Evolutionary conservation across 352 stramenopile species (phyloP), one percentile per base, ranked within the genome.

Genomic region (Blastocystis hominis): DNA sequence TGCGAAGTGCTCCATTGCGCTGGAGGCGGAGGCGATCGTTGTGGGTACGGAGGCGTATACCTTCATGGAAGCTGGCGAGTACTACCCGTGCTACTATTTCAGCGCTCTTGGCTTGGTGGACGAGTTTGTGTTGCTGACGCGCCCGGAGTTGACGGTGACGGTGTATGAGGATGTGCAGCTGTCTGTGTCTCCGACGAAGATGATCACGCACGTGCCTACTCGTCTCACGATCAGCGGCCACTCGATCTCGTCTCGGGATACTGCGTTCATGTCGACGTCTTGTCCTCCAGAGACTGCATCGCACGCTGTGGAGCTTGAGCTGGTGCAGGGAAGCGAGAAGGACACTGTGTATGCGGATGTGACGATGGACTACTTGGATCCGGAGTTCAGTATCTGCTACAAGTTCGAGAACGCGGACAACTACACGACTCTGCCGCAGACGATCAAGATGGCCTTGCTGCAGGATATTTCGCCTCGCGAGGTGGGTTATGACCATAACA

Each of bases 51-150:
- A 69, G 72, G 17, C 72, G 46, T 84, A 68, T 53, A 53, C n/a
- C 24, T 84, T 84, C 72, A 84, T 24, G 20, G 40, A 50, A 24
- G 24, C 38, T 38, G 72, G 72, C 34, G 50, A 64, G 47, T 84
- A 69, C 55, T 84, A 84, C 56, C 66, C 72, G 36, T 84, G 72
- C 56, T 84, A 84, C 72, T 66, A 84, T n/a, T 84, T 66, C 72
- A 84, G 53, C 30, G 68, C 50, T 13, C 68, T 68, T 40, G 30
- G 5, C 7, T 54, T 84, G n/a, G 4, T 84, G 3, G 72, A 84
- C 30, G 72, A 84, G 72, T 84, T 66, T 40, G 72, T 84, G 3
- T 30, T 84, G 30, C 68, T 53, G 47, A 84, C 47, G 36, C 38
- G 70, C 42, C 47, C 53, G 40, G 50, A 68, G n/a, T 24, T 84